Conservation (phyloP, 192 early-diverging fungal species). For the Coemansia sp. region DNA sequence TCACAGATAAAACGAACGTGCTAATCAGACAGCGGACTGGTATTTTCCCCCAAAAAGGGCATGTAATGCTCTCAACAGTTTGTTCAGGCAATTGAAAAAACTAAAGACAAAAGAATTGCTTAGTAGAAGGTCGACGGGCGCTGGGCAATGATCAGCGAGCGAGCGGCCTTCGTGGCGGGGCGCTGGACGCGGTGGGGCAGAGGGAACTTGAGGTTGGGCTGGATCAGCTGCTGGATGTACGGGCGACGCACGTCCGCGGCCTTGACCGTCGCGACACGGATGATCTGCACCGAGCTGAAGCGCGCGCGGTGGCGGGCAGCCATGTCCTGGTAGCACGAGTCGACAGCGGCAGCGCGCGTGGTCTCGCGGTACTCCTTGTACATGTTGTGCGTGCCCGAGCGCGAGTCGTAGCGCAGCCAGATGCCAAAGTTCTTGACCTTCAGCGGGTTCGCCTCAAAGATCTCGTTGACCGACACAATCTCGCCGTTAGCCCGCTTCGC, state of each 20-base stretch:
- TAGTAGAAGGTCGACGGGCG: conserved; percentile 89
- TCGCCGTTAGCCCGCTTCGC: conserved; percentile 99
- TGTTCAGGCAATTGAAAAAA: too few species aligned
- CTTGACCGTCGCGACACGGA: conserved; percentile 93
- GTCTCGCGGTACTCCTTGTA: conserved; percentile 99
- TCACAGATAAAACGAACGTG: not conserved
- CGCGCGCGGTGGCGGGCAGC: conserved; percentile 98
- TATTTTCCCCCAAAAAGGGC: too few species aligned
- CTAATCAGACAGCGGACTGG: too few species aligned
- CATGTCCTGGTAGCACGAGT: conserved; percentile 93
- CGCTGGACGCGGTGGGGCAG: conserved; percentile 94
- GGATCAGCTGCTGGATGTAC: conserved; percentile 95
- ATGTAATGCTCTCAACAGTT: too few species aligned
- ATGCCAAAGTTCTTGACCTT: conserved; percentile 98
- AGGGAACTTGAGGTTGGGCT: conserved; percentile 92
- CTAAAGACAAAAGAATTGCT: conserved; percentile 10
- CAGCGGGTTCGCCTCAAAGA: conserved; percentile 91
- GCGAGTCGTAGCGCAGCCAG: conserved; percentile 99
- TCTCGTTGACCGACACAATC: conserved; percentile 96
- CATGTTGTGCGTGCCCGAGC: conserved; percentile 99
- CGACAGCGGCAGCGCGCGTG: conserved; percentile 71
- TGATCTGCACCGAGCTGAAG: conserved; percentile 98
- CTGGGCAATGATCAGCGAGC: conserved; percentile 82
- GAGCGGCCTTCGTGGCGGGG: conserved; percentile 78
- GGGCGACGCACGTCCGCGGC: conserved; percentile 90